Percentiles rank a stretch among this genome's conserved stretches.
These are phyloP conservation scores for Coriaria nepalensis DNA, from an alignment of 306 rosid genomes.

Conservation along the genomic window DNA sequence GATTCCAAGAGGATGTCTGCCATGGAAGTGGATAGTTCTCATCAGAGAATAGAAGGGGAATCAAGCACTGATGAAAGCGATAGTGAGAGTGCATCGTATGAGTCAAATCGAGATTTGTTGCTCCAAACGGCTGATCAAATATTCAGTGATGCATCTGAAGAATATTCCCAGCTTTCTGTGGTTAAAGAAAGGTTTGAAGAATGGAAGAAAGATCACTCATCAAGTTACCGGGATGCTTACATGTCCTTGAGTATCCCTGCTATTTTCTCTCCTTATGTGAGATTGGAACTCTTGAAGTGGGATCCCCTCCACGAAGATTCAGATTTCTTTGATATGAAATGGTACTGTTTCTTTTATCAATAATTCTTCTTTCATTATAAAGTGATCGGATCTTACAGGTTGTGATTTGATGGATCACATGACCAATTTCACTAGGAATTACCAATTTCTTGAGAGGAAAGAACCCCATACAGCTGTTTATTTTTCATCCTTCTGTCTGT, in stretches of 20 bases:
- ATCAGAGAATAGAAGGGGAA: constrained; percentile 75
- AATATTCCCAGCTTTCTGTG: constrained; percentile 57
- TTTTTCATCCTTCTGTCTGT: background rate
- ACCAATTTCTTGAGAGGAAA: too few species aligned
- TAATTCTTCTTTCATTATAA: too few species aligned
- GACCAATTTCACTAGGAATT: too few species aligned
- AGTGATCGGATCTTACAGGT: too few species aligned
- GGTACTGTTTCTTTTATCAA: constrained; percentile 28
- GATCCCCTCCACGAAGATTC: constrained; percentile 75
- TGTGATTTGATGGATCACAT: too few species aligned
- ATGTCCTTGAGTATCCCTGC: constrained; percentile 75
- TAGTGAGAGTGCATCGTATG: constrained; percentile 55
- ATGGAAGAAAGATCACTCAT: constrained; percentile 63
- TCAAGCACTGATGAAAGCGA: constrained; percentile 98
- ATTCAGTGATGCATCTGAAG: constrained; percentile 85
- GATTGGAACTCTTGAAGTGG: constrained; percentile 94
- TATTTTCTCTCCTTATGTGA: constrained; percentile 85
- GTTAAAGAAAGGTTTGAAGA: constrained; percentile 81
- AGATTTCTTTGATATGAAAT: constrained; percentile 75
- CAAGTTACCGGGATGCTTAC: constrained; percentile 74
- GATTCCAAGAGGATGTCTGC: constrained; percentile 34
- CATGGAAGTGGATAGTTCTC: constrained; percentile 46
- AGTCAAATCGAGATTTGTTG: constrained; percentile 47
- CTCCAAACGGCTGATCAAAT: constrained; percentile 74
- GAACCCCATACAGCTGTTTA: background rate